Evolutionary conservation across 441 rosid genomes (phyloP).

Genomic region (Pelargonium citronellum): DNA sequence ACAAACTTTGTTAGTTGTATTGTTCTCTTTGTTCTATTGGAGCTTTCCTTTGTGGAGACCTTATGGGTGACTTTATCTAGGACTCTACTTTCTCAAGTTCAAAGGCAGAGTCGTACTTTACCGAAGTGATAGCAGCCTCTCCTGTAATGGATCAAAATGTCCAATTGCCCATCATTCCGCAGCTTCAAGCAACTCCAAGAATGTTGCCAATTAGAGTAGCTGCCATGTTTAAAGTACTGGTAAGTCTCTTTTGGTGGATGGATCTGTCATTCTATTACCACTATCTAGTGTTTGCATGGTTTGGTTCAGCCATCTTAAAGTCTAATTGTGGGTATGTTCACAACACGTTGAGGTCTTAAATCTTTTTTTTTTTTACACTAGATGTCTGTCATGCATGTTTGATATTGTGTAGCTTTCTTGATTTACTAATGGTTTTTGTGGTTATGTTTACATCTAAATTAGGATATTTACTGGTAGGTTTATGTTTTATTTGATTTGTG

Average conservation of each 20-base stretch:
- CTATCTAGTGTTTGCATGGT: background rate
- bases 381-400: background rate
- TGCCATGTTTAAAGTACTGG: constrained; percentile 84
- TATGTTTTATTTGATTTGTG: constrained; percentile 4
- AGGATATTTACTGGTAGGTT: background rate
- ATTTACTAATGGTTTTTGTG: background rate
- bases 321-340: background rate
- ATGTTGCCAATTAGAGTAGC: constrained; percentile 78
- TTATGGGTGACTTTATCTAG: constrained; percentile 37
- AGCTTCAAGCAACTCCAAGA: constrained; percentile 56
- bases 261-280: background rate
- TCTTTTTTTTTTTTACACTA: background rate
- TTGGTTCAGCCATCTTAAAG: constrained; percentile 6
- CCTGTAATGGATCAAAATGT: constrained; percentile 38
- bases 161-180: constrained; percentile 65
- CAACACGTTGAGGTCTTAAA: background rate
- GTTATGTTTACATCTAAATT: background rate
- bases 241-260: constrained; percentile 27
- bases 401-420: background rate
- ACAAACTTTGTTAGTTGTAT: constrained; percentile 10
- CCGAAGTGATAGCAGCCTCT: constrained; percentile 66
- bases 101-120: constrained; percentile 52
- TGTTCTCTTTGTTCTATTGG: constrained; percentile 7
- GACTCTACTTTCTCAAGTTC: constrained; percentile 50
- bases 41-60: constrained; percentile 18